Evolutionary conservation across 805 yeast species (phyloP), one percentile per base, ranked within the genome.

Genomic region (Candida incommunis): DNA sequence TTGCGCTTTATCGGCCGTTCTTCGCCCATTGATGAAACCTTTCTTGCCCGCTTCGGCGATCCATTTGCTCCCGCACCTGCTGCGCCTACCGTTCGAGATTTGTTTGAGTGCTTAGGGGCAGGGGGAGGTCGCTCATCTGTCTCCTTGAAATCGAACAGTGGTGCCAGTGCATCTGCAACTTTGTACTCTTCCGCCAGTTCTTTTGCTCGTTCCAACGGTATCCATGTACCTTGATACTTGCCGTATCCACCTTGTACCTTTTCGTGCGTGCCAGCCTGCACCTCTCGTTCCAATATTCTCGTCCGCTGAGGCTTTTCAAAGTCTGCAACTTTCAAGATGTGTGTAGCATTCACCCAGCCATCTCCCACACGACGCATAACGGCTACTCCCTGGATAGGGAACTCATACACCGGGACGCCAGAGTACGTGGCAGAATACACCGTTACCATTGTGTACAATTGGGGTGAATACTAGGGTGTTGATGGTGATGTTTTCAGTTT

Each of bases 161-260:
- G 83, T 31, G 66, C 62, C 41, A 90, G 67, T 15, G 72, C 67
- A 2, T 74, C 81, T 48, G 69, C 66, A 3, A 83, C 94, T 1
- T 72, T 78, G 52, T 76, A 77, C 53, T 76, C 77, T 43, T 68
- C 66, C 1, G 90, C 85, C 46, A 85, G 72, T 50, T 72, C 75
- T 22, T 68, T 63, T 1, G 95, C 96, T 43, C 83, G 75, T 4
- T 71, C 76, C 50, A 84, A 63, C 0, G 96, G 96, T 5, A 88
- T 88, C 96, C 96, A 88, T 2, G 96, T 88, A 16, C 96, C 96
- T 62, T 90, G 97, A 62, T 87, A 90, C 58, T 88, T 80, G 45
- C 97, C 97, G 60, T 87, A 88, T 2, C 97, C 97, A 50, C 97
- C 97, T 62, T 88, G 97, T 21, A 88, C 86, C 61, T 90, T 90